Base-by-base conservation (phyloP, 108 stramenopile genomes). In the Epithemia pelagica region DNA sequence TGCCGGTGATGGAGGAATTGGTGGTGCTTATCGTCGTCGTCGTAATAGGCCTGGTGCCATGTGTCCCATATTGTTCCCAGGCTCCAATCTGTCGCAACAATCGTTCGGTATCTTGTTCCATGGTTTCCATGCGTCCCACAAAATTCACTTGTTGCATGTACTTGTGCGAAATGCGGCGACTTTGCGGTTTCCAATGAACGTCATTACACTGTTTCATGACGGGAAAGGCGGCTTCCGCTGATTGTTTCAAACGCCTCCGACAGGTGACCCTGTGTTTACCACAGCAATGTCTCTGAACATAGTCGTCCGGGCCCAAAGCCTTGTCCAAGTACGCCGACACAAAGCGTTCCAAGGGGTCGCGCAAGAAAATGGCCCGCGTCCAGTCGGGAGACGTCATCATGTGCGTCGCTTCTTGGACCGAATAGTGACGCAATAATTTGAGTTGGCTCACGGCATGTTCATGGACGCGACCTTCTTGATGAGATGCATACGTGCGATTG, bases 291-390 rank as follows among this genome's bases (percentile, higher is more conserved):
- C 0, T 55, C 0, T 22, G 24, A 24, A 77, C 52, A 57, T 74
- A 76, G 28, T 72, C 37, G 55, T 73, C 72, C n/a, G n/a, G n/a
- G 2, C 62, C 54, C 29, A 77, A 24, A 37, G 67, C 79, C 65
- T 82, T 82, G 64, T 86, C 77, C 10, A 90, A 52, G 71, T 71
- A 90, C 8, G 84, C 83, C 24, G 73, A 75, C 2, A 90, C 32
- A 18, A 86, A 61, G 15, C 89, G 71, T 32, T 77, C 72, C 32
- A 81, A 78, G 15, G 89, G 89, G 64, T 90, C 82, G n/a, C 89
- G 65, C 2, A 90, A 79, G 61, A 90, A 85, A 22, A 87, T 83
- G 22, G 89, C 89, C 15, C 79, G 58, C 5, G 83, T 87, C 79
- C 83, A 90, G 21, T 79, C 67, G 0, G 70, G 68, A 51, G 52